These are phyloP conservation scores for Hymenoscyphus infarciens DNA, from an alignment of 2,329 filamentous ascomycete genomes.

Conservation along the genomic window DNA sequence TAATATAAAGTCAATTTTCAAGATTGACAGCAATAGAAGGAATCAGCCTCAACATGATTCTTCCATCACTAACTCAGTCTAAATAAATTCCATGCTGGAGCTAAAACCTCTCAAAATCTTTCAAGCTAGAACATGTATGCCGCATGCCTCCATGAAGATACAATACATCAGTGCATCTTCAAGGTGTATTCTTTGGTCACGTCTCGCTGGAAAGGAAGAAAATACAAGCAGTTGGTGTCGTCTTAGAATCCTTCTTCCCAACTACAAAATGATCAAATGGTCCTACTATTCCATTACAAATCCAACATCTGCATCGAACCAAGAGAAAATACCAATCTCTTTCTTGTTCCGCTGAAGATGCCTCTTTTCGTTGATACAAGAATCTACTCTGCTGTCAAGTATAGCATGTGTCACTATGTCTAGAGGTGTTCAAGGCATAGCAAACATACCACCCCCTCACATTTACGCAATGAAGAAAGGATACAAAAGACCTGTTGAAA, in stretches of 20 bases:
- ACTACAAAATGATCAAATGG: background rate
- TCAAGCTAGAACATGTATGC: too few species aligned
- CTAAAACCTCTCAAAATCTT: too few species aligned
- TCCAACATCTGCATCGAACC: background rate
- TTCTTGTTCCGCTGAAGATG: background rate
- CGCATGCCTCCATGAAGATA: too few species aligned
- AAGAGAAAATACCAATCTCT: background rate
- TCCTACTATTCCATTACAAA: background rate
- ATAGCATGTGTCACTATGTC: background rate
- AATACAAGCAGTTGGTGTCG: background rate
- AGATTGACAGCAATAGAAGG: too few species aligned
- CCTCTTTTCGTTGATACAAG: background rate
- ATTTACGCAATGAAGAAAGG: background rate
- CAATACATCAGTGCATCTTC: too few species aligned
- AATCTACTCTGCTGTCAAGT: background rate
- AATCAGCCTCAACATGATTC: too few species aligned
- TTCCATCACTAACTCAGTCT: too few species aligned
- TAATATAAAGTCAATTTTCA: too few species aligned
- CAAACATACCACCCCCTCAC: background rate
- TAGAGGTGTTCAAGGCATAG: background rate
- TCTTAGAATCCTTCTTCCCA: background rate
- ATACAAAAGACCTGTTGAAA: background rate
- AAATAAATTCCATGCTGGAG: too few species aligned
- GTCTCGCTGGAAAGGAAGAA: background rate
- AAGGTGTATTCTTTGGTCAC: background rate